Evolutionary conservation across 805 yeast species (phyloP).

Genomic region (Aciculoconidium aculeatum): DNA sequence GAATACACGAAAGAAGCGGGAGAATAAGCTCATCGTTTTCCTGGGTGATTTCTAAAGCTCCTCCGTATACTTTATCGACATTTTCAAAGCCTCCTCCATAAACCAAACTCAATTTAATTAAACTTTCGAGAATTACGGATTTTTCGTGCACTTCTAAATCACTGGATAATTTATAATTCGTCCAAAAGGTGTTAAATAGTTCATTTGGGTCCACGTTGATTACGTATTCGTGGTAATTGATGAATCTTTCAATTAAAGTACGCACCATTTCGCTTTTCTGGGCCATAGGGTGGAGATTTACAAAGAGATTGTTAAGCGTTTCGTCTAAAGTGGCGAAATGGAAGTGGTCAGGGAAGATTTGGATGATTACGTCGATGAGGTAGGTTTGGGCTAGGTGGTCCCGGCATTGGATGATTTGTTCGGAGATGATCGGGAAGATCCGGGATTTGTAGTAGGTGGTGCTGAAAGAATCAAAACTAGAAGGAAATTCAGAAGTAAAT

Average conservation of each 20-base stretch:
- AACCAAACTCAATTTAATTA: slow-evolving; percentile 55
- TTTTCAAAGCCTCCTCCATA: slow-evolving; percentile 68
- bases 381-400: slow-evolving; percentile 92
- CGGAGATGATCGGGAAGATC: slow-evolving; percentile 74
- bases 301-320: slow-evolving; percentile 55
- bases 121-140: slow-evolving; percentile 57
- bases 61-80: too few species aligned
- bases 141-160: slow-evolving; percentile 64
- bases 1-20: too few species aligned
- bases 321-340: slow-evolving; percentile 70
- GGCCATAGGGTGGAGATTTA: slow-evolving; percentile 66
- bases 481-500: too few species aligned
- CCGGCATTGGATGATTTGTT: slow-evolving; percentile 87
- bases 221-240: slow-evolving; percentile 41
- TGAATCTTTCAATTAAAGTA: slow-evolving; percentile 67
- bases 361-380: slow-evolving; percentile 82
- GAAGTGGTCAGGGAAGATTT: slow-evolving; percentile 90
- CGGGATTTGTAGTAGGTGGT: slow-evolving; percentile 35
- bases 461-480: too few species aligned
- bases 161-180: slow-evolving; percentile 52
- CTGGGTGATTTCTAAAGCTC: too few species aligned
- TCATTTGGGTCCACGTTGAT: too few species aligned
- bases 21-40: too few species aligned
- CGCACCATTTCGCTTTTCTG: slow-evolving; percentile 59
- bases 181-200: slow-evolving; percentile 62